Evolutionary conservation across 2,329 filamentous ascomycete genomes (phyloP).

Genomic region (Fusarium kyushuense): DNA sequence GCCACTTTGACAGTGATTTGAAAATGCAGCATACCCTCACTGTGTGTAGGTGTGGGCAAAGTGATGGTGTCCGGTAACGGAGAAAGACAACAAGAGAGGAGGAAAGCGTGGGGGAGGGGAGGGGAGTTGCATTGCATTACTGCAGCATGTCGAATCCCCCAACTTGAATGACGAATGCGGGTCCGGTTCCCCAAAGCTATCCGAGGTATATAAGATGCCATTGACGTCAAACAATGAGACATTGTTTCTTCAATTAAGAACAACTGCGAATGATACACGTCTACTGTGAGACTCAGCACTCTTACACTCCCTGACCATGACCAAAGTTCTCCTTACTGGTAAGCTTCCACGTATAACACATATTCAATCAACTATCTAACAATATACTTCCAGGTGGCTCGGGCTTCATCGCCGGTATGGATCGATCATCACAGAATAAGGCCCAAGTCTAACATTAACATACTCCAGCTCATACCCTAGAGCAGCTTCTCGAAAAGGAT

Average conservation of each 20-base stretch:
- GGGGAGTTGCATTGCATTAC: not conserved
- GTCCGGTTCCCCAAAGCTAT: constrained; percentile 21
- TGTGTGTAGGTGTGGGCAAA: not conserved
- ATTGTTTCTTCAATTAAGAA: not conserved
- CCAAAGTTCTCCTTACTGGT: constrained; percentile 52
- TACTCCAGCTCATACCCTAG: constrained; percentile 64
- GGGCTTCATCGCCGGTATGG: constrained; percentile 53
- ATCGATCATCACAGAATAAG: not conserved
- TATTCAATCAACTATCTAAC: constrained; percentile 17
- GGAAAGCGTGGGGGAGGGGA: constrained; percentile 29
- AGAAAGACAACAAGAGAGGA: constrained; percentile 18
- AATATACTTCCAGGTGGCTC: constrained; percentile 48
- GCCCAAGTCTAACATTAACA: constrained; percentile 10
- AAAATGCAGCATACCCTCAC: not conserved
- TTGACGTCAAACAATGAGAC: constrained; percentile 15
- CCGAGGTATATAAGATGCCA: constrained; percentile 17
- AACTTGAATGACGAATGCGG: constrained; percentile 45
- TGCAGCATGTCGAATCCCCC: constrained; percentile 30
- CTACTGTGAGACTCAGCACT: too few species aligned
- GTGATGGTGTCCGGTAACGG: constrained; percentile 21
- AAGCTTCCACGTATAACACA: not conserved
- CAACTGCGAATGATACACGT: not conserved
- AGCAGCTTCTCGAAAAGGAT: constrained; percentile 64
- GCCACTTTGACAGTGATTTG: not conserved
- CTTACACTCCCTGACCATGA: constrained; percentile 47